Evolutionary conservation across 2,329 filamentous ascomycete genomes (phyloP).

Genomic region (Sclerotinia sclerotiorum): DNA sequence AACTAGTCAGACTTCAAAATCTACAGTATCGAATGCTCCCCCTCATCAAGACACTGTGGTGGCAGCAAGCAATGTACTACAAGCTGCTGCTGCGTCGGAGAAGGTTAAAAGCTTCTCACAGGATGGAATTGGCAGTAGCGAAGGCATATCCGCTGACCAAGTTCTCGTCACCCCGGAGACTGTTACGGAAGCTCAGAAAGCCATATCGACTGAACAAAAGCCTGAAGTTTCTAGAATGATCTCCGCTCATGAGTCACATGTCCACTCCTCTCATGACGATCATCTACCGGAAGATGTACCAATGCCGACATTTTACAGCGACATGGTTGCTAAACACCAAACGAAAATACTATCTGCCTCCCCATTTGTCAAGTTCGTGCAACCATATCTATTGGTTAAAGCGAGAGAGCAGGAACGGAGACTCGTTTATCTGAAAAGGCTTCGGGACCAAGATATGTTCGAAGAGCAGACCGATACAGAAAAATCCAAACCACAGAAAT

Average conservation of each 20-base stretch:
- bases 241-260: constrained; percentile 43
- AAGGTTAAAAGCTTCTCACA: constrained; percentile 19
- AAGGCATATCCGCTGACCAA: constrained; percentile 1
- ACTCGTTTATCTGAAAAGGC: constrained; percentile 75
- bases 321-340: constrained; percentile 90
- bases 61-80: constrained; percentile 35
- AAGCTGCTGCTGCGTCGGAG: constrained; percentile 29
- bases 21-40: constrained; percentile 19
- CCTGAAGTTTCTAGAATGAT: constrained; percentile 32
- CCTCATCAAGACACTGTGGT: constrained; percentile 27
- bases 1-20: constrained; percentile 24
- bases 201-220: constrained; percentile 10
- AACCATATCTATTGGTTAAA: constrained; percentile 89
- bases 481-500: constrained; percentile 66
- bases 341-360: constrained; percentile 93
- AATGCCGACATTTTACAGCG: constrained; percentile 89
- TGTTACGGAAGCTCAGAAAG: background rate
- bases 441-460: constrained; percentile 72
- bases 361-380: constrained; percentile 92
- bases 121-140: background rate
- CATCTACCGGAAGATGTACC: constrained; percentile 75
- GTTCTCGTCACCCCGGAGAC: background rate
- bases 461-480: constrained; percentile 58
- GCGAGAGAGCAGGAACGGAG: constrained; percentile 87
- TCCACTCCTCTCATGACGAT: constrained; percentile 47